phyloP scores from a whole-genome alignment of 768 basidiomycete species.

The Boletus sp. region DNA sequence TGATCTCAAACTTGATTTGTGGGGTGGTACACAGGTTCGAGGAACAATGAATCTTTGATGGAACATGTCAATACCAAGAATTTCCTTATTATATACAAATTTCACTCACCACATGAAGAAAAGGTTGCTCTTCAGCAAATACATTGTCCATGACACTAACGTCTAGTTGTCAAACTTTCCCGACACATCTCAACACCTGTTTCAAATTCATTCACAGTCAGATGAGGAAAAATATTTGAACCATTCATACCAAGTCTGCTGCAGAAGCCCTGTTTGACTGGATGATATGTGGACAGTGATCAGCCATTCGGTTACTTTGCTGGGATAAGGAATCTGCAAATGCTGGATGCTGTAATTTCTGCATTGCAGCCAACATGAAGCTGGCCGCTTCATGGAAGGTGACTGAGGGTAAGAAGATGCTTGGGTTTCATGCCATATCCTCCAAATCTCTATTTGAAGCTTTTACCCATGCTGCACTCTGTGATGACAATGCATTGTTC shows the following conservation, averaged over 20 bases:
- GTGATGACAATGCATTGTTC: too few species aligned
- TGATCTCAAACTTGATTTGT: not conserved
- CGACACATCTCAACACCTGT: not conserved
- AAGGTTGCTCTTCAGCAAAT: not conserved
- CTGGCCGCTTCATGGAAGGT: too few species aligned
- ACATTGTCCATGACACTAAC: not conserved
- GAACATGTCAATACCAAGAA: not conserved
- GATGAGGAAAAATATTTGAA: not conserved
- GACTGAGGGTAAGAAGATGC: too few species aligned
- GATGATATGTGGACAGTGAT: not conserved
- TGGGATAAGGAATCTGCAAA: too few species aligned
- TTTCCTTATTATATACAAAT: not conserved
- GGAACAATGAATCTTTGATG: not conserved
- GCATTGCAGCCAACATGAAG: not conserved
- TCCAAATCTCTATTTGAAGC: too few species aligned
- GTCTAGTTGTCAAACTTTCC: not conserved
- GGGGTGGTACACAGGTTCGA: not conserved
- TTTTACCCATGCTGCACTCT: too few species aligned
- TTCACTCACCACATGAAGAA: not conserved
- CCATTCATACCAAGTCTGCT: not conserved
- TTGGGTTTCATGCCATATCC: too few species aligned
- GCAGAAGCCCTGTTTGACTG: not conserved
- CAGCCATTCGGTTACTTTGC: too few species aligned
- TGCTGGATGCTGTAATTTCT: too few species aligned
- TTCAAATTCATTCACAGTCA: not conserved